Evolutionary conservation across 345 rosid genomes (phyloP), one percentile per base, ranked within the genome.

Genomic region (Erodium maritimum): DNA sequence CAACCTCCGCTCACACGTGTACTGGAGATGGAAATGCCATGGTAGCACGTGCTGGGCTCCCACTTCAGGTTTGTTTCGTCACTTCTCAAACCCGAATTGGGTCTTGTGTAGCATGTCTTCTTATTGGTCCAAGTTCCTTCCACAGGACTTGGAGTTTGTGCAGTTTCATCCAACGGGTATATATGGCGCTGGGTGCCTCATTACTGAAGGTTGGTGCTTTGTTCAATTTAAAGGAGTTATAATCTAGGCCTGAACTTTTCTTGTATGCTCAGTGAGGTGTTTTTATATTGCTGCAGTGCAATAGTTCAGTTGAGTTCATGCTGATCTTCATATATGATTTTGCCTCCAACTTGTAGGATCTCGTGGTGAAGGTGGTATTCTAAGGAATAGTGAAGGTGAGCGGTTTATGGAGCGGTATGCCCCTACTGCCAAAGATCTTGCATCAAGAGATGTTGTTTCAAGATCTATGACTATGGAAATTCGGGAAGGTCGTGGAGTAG

Each of bases 401-500:
- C 79, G 99, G 34, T 93, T 93, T 72, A 93, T 93, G 99, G 99
- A 93, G 70, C 80, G 99, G 50, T 93, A 93, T 79, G 99, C 99
- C 56, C 99, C 99, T 23, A 89, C 96, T 23, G 99, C 99, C 55
- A 93, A 93, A 73, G 99, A 93, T 85, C 99, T 93, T 78, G 99
- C 99, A 50, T 93, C 99, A 64, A 83, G 99, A 76, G 99, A 93
- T 78, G 95, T 93, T 65, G 99, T 93, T 69, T 93, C 99, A 23
- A 81, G 99, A 69, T 93, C 99, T 62, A 93, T 93, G 99, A 93
- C 99, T 50, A 87, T 93, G 95, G 99, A 93, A 78, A 93, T 93
- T 58, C 79, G 99, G 65, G 99, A 93, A 74, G 99, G 99, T 57
- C 96, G 95, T 74, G 99, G 99, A 66, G 96, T 93, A 75, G 99